Percentiles rank a stretch among this genome's conserved stretches.
Evolutionary conservation across 768 basidiomycete species (phyloP).

Genomic region (Sistotremastrum suecicum): DNA sequence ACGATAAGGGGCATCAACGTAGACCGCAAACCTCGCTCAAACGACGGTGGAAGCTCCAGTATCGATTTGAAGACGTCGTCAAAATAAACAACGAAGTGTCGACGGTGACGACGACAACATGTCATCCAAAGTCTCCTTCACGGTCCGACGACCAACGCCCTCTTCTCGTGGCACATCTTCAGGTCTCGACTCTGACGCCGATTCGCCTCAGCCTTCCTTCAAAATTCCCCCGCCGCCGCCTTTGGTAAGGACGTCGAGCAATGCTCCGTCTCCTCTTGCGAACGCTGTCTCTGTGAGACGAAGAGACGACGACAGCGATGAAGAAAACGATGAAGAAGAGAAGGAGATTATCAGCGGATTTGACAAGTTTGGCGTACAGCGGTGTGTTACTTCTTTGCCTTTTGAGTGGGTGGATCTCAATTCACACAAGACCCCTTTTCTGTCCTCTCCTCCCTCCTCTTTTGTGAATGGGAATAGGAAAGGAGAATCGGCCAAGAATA

Average conservation of each 20-base stretch:
- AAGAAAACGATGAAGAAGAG: background rate
- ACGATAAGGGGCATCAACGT: too few relatives aligned
- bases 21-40: too few relatives aligned
- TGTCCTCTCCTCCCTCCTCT: conserved; percentile 10
- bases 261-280: conserved; percentile 28
- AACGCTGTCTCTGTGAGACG: conserved; percentile 13
- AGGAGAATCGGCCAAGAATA: conserved; percentile 15
- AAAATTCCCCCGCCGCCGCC: conserved; percentile 43
- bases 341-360: conserved; percentile 30
- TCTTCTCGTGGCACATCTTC: conserved; percentile 47
- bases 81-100: conserved; percentile 5
- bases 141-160: conserved; percentile 67
- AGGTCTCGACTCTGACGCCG: conserved; percentile 46
- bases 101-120: conserved; percentile 6
- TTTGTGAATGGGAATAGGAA: background rate
- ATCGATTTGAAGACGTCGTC: too few relatives aligned
- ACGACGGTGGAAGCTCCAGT: too few relatives aligned
- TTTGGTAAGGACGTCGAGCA: conserved; percentile 44
- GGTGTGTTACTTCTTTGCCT: conserved; percentile 45
- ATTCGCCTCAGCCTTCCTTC: conserved; percentile 23
- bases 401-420: conserved; percentile 36
- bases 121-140: conserved; percentile 61
- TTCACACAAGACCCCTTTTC: conserved; percentile 47
- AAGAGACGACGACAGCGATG: conserved; percentile 5
- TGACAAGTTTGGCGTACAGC: conserved; percentile 62